Evolutionary conservation across 805 yeast species (phyloP), one percentile per base, ranked within the genome.

Genomic region (Kodamaea nitidulidarum): DNA sequence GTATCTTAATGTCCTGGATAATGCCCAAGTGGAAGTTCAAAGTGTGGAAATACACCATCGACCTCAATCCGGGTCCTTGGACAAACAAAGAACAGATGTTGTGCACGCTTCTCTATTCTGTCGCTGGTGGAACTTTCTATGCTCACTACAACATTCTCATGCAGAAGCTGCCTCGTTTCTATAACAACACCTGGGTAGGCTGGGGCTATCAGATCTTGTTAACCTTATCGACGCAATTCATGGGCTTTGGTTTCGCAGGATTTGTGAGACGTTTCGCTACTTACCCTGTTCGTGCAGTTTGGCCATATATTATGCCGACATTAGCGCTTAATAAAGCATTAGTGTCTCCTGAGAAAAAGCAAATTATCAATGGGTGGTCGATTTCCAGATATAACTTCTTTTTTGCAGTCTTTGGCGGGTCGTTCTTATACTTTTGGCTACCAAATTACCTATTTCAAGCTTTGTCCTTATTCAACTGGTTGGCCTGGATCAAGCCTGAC

Each of bases 1-100:
- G 80, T 47, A 49, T 45, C 35, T 45, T 69, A 1, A 60, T 47
- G 42, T 47, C 45, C 7, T 39, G 27, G 29, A 59, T 63, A 11
- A 43, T 69, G 12, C 76, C 77, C 6, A 67, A 70, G 40, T 51
- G 51, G 52, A 48, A 43, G 22, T 40, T 52, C 39, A 45, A 37
- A 25, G 44, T 54, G 15, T 50, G 46, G 77, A 35, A 60, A 49
- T 15, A 60, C 67, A 45, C 48, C 58, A 43, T 63, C 68, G 49
- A 46, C 9, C 54, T 80, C 36, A 78, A 78, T 52, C 82, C 81
- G 3, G 83, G 85, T 8, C 81, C 82, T 10, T 81, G 84, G 81
- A 61, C 67, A 24, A 65, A 56, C 46, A 80, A 80, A 51, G 86
- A 80, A 49, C 87, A 81, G 55, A 77, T 79, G 80, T 67, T 81